These are phyloP conservation scores for Colletotrichum magnum DNA, from an alignment of 2,329 filamentous ascomycete species.

Conservation along the genomic window DNA sequence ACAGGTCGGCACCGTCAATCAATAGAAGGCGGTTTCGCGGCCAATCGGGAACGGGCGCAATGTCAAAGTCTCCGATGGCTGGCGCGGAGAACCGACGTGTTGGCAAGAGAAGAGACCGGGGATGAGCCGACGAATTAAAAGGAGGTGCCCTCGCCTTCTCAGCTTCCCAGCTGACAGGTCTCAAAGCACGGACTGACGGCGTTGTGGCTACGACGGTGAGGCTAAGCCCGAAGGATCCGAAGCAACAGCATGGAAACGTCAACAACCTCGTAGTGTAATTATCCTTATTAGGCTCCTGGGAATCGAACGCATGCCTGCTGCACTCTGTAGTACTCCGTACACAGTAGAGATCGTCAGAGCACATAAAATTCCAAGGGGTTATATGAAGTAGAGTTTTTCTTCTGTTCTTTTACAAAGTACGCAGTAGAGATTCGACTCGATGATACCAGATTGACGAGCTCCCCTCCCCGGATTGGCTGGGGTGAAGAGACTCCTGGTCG, in stretches of 20 bases:
- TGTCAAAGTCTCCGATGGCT: slow-evolving; percentile 20
- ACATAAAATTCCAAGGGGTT: no score
- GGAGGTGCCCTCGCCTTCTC: not conserved
- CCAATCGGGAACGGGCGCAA: slow-evolving; percentile 5
- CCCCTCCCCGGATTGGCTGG: slow-evolving; percentile 20
- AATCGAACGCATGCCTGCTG: slow-evolving; percentile 23
- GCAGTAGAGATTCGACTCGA: not conserved
- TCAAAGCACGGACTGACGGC: slow-evolving; percentile 32
- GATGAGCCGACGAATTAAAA: slow-evolving; percentile 20
- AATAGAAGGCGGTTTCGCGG: not conserved
- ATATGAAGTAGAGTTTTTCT: no score
- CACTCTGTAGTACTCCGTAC: no score
- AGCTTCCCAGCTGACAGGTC: slow-evolving; percentile 18
- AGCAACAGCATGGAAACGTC: not conserved
- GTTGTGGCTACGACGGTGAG: slow-evolving; percentile 13
- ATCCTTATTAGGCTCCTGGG: not conserved
- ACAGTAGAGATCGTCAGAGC: not conserved
- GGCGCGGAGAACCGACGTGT: not conserved
- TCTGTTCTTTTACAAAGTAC: no score
- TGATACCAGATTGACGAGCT: slow-evolving; percentile 17
- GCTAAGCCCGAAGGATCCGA: slow-evolving; percentile 23
- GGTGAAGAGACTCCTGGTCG: slow-evolving; percentile 6
- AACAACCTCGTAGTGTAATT: no score
- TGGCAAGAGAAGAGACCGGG: not conserved
- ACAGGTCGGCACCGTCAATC: no score